Conservation (phyloP, 306 rosid species). For the Malus asiatica region DNA sequence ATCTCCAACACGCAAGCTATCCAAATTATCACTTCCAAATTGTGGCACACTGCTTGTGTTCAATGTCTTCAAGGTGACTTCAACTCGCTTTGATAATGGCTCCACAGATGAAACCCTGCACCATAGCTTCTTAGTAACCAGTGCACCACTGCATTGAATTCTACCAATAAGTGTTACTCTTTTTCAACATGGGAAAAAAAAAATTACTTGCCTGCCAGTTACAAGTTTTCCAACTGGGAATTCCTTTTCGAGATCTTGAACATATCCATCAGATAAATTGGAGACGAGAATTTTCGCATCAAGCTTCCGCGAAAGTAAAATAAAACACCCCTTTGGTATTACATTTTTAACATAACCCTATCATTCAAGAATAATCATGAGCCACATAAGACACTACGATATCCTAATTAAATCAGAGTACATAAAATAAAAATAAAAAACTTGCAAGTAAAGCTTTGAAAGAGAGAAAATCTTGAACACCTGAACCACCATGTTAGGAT, state of each 20-base stretch:
- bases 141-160: slow-evolving; percentile 7
- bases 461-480: slow-evolving; percentile 23
- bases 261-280: slow-evolving; percentile 64
- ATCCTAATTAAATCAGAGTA: background rate
- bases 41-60: slow-evolving; percentile 21
- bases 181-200: background rate
- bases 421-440: background rate
- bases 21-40: slow-evolving; percentile 40
- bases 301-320: slow-evolving; percentile 64
- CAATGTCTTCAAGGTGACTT: slow-evolving; percentile 70
- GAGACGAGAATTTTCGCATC: slow-evolving; percentile 85
- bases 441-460: background rate
- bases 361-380: slow-evolving; percentile 7
- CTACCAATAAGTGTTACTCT: background rate
- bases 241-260: slow-evolving; percentile 56
- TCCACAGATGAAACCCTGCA: slow-evolving; percentile 82
- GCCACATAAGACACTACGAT: background rate
- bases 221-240: slow-evolving; percentile 84
- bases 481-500: slow-evolving; percentile 65
- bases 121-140: slow-evolving; percentile 19
- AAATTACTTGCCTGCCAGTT: slow-evolving; percentile 53
- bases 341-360: slow-evolving; percentile 86
- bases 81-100: slow-evolving; percentile 77
- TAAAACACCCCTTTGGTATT: slow-evolving; percentile 80
- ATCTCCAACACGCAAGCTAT: slow-evolving; percentile 59